These are phyloP conservation scores for Crithidia brevicula DNA, from an alignment of 208 protist species.

Conservation along the genomic window DNA sequence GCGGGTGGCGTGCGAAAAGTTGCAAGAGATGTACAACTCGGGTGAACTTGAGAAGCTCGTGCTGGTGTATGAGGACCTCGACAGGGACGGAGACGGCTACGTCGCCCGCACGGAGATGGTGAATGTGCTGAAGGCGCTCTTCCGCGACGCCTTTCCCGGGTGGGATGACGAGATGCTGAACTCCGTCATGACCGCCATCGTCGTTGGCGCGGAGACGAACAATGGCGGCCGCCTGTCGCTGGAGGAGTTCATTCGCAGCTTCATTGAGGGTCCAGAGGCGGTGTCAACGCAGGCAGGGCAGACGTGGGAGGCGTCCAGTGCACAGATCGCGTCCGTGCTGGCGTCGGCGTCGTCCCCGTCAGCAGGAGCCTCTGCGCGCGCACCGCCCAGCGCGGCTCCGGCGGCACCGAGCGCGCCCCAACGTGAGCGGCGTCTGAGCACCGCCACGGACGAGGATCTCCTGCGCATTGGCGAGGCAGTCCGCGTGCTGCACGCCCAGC, in stretches of 20 bases:
- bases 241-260: constrained; percentile 75
- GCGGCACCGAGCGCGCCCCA: background rate
- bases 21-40: constrained; percentile 62
- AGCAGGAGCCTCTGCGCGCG: background rate
- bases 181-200: constrained; percentile 70
- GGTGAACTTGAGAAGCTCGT: constrained; percentile 66
- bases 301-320: constrained; percentile 13
- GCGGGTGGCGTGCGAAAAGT: constrained; percentile 45
- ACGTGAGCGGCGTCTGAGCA: constrained; percentile 9
- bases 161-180: constrained; percentile 66
- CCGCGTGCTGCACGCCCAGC: constrained; percentile 33
- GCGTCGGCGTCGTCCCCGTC: background rate
- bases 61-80: constrained; percentile 37
- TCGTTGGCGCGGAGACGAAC: constrained; percentile 54
- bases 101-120: constrained; percentile 63
- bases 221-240: constrained; percentile 46
- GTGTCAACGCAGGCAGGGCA: constrained; percentile 19
- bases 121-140: constrained; percentile 54
- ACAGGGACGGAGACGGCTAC: constrained; percentile 45
- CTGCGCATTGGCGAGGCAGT: constrained; percentile 49
- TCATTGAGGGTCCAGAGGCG: constrained; percentile 50
- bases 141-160: constrained; percentile 63
- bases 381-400: background rate
- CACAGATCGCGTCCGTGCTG: background rate
- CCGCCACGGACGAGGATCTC: constrained; percentile 51